These are phyloP conservation scores for Citrus maxima DNA, from an alignment of 345 rosid species.

Conservation along the genomic window DNA sequence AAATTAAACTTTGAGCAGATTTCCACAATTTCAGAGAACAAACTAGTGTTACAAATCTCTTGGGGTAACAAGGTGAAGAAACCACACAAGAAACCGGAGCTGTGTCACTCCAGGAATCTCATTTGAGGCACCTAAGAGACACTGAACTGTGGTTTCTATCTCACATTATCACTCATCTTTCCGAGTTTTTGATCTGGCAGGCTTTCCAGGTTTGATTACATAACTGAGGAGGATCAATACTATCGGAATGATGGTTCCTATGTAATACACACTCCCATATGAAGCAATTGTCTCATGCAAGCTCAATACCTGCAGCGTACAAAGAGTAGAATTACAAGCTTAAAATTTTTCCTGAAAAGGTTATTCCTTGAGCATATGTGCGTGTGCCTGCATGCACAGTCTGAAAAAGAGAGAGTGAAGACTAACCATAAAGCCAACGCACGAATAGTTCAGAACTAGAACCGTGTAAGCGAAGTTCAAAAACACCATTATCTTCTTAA, in stretches of 20 bases:
- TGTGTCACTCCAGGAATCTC: conserved; percentile 3
- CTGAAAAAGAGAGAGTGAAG: neutral
- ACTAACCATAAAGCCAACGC: conserved; percentile 90
- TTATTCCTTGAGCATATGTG: neutral
- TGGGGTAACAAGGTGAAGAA: neutral
- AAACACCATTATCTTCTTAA: conserved; percentile 50
- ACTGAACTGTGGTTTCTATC: conserved; percentile 1
- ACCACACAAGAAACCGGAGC: neutral
- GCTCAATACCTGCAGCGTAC: conserved; percentile 60
- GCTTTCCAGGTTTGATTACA: conserved; percentile 59
- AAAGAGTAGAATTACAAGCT: neutral
- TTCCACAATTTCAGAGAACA: neutral
- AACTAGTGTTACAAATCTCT: neutral
- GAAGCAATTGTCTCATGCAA: conserved; percentile 71
- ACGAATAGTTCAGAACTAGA: conserved; percentile 75
- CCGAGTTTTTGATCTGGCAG: conserved; percentile 53
- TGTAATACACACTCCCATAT: conserved; percentile 67
- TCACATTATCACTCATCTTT: conserved; percentile 49
- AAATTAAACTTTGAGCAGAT: neutral
- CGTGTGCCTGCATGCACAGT: neutral
- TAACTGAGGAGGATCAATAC: conserved; percentile 58
- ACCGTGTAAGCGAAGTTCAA: conserved; percentile 64
- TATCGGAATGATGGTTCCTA: conserved; percentile 75
- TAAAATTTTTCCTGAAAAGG: neutral
- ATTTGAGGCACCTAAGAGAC: neutral